Base-by-base conservation (phyloP, 768 basidiomycete species). In the Gyrodon lividus region DNA sequence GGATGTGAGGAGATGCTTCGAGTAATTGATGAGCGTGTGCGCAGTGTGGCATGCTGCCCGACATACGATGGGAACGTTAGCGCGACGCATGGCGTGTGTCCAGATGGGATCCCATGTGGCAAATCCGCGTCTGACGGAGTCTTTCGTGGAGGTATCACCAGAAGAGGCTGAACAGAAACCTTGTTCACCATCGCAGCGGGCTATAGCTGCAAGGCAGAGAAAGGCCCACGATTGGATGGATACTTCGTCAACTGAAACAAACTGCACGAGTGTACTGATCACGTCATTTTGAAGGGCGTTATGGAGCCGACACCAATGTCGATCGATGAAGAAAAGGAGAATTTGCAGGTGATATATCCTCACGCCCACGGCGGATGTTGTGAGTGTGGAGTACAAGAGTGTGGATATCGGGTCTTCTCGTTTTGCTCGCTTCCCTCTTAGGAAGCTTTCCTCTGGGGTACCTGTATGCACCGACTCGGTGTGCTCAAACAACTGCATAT, bases 151-250 rank as follows among this genome's bases (percentile, higher is more conserved):
- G 10, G 35, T 23, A 23, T 52, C 51, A 14, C 42, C 35, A 8
- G 51, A 35, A 16, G 47, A 56, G 16, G 13, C 8, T 1, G 53
- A 45, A 31, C 55, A 16, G 37, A 40, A 43, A 44, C 19, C 10
- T 12, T 48, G 46, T 28, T 50, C 23, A n/a, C 61, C 60, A 57
- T 82, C 78, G 5, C 78, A 73, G 57, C 76, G 67, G 2, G 86
- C 84, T 33, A 96, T 76, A 7, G 88, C 82, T 13, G 89, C 86
- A 38, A 93, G 73, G 62, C 84, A 89, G 26, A 96, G 59, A 60
- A 96, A 89, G 1, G 85, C 76, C 95, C 94, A 98, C 2, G 84
- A 85, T 60, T 96, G 94, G 2, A 89, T 70, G 3, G 66, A 61
- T 19, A 75, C 61, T 43, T 93, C 87, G 35, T 89, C 84, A 23